A percentile compares a stretch with the other conserved stretches of the same genome.
Evolutionary conservation across 2,329 filamentous ascomycete genomes (phyloP).

Genomic region (Amphichorda felina): DNA sequence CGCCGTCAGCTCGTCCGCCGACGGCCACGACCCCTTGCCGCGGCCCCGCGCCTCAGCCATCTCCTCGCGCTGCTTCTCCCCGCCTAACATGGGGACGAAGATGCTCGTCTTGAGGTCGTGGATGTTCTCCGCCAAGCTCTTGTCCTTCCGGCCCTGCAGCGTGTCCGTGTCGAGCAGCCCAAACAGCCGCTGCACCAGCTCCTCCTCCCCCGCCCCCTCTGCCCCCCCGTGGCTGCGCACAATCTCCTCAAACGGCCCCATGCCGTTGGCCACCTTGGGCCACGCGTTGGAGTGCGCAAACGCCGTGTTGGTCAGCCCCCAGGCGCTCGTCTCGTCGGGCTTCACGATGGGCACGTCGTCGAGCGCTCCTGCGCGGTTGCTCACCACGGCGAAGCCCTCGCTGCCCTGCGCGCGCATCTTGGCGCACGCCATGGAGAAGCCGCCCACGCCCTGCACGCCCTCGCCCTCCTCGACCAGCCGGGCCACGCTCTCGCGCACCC

Average conservation of each 20-base stretch:
- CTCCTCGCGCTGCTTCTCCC: conserved; percentile 27
- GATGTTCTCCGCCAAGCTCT: conserved; percentile 41
- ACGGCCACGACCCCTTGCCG: conserved; percentile 24
- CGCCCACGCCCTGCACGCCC: conserved; percentile 48
- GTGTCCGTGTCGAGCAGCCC: conserved; percentile 44
- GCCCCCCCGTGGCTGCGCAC: not conserved
- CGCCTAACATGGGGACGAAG: conserved; percentile 48
- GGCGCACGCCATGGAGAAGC: conserved; percentile 55
- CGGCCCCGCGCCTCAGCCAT: conserved; percentile 25
- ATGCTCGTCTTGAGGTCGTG: conserved; percentile 44
- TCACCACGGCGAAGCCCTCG: conserved; percentile 47
- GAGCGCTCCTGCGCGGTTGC: conserved; percentile 42
- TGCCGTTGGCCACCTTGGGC: conserved; percentile 42
- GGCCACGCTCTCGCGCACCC: conserved; percentile 36
- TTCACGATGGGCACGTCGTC: conserved; percentile 47
- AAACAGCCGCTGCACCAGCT: conserved; percentile 39
- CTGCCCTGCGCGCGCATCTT: conserved; percentile 35
- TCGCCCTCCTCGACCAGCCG: conserved; percentile 35
- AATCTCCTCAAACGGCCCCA: conserved; percentile 3
- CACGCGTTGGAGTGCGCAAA: conserved; percentile 41
- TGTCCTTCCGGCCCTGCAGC: conserved; percentile 29
- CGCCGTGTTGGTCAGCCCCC: conserved; percentile 51
- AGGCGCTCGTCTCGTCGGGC: conserved; percentile 35
- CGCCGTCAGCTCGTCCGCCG: conserved; percentile 22
- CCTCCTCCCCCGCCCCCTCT: conserved; percentile 25